Evolutionary conservation across 768 basidiomycete genomes (phyloP).

Genomic region (Rubroboletus pulcherrimus): DNA sequence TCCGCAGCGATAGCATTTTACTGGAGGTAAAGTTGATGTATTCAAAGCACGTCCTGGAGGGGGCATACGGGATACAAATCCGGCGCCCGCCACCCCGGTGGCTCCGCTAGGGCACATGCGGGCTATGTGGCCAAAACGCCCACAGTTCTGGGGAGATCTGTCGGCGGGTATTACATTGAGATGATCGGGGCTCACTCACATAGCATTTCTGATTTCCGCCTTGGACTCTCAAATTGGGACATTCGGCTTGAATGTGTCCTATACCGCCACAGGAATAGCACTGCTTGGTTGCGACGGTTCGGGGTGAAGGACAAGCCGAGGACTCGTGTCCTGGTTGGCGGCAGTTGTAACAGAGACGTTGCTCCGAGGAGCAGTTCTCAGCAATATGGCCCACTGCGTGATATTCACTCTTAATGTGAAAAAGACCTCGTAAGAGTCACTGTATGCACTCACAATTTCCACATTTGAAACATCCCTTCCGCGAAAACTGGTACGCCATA

Average conservation of each 20-base stretch:
- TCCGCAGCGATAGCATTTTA: slow-evolving; percentile 88
- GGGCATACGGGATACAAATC: slow-evolving; percentile 64
- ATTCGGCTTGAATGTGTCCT: slow-evolving; percentile 87
- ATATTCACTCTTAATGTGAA: slow-evolving; percentile 13
- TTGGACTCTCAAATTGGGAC: slow-evolving; percentile 73
- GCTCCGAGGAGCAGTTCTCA: slow-evolving; percentile 84
- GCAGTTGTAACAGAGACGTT: slow-evolving; percentile 92
- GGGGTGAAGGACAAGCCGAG: slow-evolving; percentile 79
- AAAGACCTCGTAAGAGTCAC: slow-evolving; percentile 5
- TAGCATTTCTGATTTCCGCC: slow-evolving; percentile 77
- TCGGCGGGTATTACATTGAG: slow-evolving; percentile 1
- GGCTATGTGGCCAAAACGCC: slow-evolving; percentile 80
- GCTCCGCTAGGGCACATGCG: slow-evolving; percentile 61
- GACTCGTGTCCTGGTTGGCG: slow-evolving; percentile 94
- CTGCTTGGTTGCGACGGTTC: slow-evolving; percentile 80
- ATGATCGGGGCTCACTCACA: slow-evolving; percentile 42
- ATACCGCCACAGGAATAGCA: slow-evolving; percentile 93
- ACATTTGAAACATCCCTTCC: slow-evolving; percentile 92
- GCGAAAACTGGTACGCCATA: slow-evolving; percentile 81
- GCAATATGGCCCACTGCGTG: slow-evolving; percentile 84
- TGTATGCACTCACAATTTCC: slow-evolving; percentile 68
- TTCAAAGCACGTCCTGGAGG: slow-evolving; percentile 75
- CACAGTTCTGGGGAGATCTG: slow-evolving; percentile 56
- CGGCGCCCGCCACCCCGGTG: slow-evolving; percentile 34
- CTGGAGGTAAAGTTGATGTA: slow-evolving; percentile 71